A percentile compares a stretch with the other conserved stretches of the same genome.
Conservation (phyloP, 2,329 filamentous ascomycete genomes). For the Botrytis pseudocinerea region DNA sequence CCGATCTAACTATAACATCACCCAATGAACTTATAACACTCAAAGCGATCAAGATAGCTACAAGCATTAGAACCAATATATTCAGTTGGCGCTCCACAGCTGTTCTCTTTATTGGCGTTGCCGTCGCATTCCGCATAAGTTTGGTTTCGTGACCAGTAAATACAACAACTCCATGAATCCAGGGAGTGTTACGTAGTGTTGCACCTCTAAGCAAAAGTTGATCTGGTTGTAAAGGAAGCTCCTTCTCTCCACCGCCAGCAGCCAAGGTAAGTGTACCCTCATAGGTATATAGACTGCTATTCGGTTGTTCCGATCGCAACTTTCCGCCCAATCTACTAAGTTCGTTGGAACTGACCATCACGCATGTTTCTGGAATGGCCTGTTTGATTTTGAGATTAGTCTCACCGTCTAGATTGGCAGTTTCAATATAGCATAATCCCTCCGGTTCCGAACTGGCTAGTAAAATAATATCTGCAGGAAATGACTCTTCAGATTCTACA, state of each 20-base stretch:
- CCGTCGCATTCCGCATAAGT: conserved; percentile 97
- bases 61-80: conserved; percentile 85
- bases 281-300: conserved; percentile 97
- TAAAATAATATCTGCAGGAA: conserved; percentile 90
- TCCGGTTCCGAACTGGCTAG: conserved; percentile 95
- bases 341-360: conserved; percentile 83
- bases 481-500: conserved; percentile 91
- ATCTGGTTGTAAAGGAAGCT: conserved; percentile 84
- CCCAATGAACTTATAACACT: conserved; percentile 90
- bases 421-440: conserved; percentile 97
- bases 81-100: conserved; percentile 95
- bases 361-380: conserved; percentile 86
- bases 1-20: conserved; percentile 77
- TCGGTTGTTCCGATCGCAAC: conserved; percentile 92
- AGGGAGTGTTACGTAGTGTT: conserved; percentile 92
- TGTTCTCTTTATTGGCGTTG: conserved; percentile 95
- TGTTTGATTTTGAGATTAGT: conserved; percentile 99
- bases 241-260: conserved; percentile 87
- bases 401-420: conserved; percentile 94
- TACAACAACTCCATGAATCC: conserved; percentile 94
- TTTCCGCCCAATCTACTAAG: conserved; percentile 82
- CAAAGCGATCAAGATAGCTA: conserved; percentile 77
- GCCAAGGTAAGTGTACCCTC: conserved; percentile 94
- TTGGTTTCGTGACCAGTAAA: conserved; percentile 99
- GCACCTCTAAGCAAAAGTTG: conserved; percentile 91